A percentile compares a stretch with the other conserved stretches of the same genome.
Conservation (phyloP, 192 early-diverging fungal species). For the Coemansia sp. region DNA sequence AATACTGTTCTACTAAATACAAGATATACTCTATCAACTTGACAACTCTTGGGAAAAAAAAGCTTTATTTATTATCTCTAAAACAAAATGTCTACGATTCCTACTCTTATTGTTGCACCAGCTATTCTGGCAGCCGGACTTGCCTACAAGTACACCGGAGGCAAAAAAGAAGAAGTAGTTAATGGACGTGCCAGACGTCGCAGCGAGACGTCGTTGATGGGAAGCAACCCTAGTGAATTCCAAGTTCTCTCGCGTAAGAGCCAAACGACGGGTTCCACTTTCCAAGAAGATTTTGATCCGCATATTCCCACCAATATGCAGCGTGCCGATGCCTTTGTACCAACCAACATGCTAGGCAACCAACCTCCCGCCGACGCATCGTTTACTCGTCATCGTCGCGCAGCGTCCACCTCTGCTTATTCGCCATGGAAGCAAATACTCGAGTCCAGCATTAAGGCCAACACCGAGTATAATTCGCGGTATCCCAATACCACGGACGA, state of each 20-base stretch:
- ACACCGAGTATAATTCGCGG: neutral
- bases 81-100: slow-evolving; percentile 43
- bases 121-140: slow-evolving; percentile 41
- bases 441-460: neutral
- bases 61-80: too few species aligned
- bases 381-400: neutral
- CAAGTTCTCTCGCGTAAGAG: neutral
- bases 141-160: slow-evolving; percentile 26
- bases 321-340: slow-evolving; percentile 31
- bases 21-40: too few species aligned
- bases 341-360: slow-evolving; percentile 23
- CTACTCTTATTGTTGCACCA: slow-evolving; percentile 37
- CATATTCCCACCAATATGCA: slow-evolving; percentile 16
- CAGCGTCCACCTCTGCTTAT: neutral
- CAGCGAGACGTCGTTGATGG: neutral
- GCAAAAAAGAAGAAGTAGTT: neutral
- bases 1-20: too few species aligned
- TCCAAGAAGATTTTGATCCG: slow-evolving; percentile 28
- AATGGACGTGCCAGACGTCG: neutral
- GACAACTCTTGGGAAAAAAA: too few species aligned
- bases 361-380: neutral
- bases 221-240: neutral
- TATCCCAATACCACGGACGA: slow-evolving; percentile 34
- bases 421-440: slow-evolving; percentile 10
- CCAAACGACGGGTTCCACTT: neutral